Conservation (phyloP, 768 basidiomycete genomes). For the Imleria badia region DNA sequence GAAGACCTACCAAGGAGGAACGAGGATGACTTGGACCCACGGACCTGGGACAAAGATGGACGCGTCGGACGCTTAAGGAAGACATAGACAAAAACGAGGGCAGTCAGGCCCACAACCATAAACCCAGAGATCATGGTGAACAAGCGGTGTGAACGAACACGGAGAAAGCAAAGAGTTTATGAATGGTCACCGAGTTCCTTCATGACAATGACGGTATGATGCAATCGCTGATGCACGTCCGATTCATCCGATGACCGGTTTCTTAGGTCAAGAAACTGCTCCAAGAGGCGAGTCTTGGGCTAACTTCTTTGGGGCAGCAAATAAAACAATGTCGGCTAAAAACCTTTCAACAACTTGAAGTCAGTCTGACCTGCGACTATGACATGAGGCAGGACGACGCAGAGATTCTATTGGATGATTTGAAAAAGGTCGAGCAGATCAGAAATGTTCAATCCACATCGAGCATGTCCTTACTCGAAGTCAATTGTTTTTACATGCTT, state of each 20-base stretch:
- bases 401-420: no score
- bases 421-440: no score
- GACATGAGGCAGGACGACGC: no score
- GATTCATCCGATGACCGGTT: background rate
- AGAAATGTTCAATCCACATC: background rate
- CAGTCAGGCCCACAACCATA: background rate
- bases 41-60: conserved; percentile 14
- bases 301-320: no score
- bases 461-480: no score
- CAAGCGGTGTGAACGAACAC: background rate
- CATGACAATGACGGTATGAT: conserved; percentile 9
- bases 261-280: background rate
- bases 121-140: conserved; percentile 10
- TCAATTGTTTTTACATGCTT: no score
- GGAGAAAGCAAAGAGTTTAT: background rate
- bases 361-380: no score
- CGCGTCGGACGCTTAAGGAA: background rate
- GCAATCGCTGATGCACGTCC: background rate
- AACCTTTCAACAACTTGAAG: no score
- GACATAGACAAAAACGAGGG: conserved; percentile 7
- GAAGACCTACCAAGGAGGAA: conserved; percentile 18
- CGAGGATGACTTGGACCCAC: conserved; percentile 23
- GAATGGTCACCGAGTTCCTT: background rate
- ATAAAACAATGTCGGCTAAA: no score
- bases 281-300: background rate